Evolutionary conservation across 257 asterid species (phyloP).

Genomic region (Rubia yunnanensis): DNA sequence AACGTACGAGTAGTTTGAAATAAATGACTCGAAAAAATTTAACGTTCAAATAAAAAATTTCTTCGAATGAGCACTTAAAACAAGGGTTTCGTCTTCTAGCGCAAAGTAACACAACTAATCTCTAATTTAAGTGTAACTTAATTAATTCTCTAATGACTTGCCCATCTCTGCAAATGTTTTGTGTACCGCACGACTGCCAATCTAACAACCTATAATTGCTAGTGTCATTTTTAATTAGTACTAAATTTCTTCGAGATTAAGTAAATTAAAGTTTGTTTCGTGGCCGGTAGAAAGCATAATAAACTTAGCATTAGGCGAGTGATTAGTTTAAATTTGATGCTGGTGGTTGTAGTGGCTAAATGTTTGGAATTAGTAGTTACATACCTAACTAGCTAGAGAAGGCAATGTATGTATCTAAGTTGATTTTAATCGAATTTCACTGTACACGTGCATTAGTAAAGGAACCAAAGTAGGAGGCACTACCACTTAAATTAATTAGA

Average conservation of each 20-base stretch:
- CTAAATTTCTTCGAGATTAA: background rate
- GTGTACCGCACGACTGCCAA: background rate
- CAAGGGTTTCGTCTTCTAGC: no score
- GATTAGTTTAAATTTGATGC: background rate
- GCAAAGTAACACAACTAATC: background rate
- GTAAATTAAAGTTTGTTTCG: background rate
- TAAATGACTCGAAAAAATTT: no score
- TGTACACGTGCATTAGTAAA: no score
- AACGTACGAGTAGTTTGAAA: no score
- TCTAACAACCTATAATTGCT: background rate
- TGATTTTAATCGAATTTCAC: no score
- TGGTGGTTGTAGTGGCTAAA: background rate
- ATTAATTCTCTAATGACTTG: background rate
- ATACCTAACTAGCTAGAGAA: no score
- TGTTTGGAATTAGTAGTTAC: background rate
- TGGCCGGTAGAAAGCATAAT: background rate
- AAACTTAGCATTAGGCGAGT: background rate
- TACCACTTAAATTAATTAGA: no score
- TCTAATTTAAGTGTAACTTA: background rate
- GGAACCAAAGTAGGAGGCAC: no score
- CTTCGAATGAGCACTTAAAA: no score
- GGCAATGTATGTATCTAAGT: no score
- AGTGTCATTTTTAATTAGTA: background rate
- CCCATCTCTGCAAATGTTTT: background rate
- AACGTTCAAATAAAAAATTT: no score